phyloP scores from a whole-genome alignment of 2,329 filamentous ascomycete genomes.

The Botrytis sinoallii region DNA sequence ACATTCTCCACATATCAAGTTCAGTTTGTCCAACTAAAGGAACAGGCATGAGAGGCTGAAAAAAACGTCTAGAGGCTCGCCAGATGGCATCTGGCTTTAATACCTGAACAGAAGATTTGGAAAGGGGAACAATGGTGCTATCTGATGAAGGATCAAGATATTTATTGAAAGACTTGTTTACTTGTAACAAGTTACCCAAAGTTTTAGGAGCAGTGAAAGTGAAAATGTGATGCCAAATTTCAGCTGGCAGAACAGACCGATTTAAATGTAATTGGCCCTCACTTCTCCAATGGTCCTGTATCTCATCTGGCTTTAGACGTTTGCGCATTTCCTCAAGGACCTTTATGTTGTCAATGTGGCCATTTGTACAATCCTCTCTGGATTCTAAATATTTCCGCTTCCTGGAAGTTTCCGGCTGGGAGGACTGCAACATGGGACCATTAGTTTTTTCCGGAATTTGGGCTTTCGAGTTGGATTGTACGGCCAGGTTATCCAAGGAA shows the following conservation, averaged over 20 bases:
- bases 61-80: constrained; percentile 63
- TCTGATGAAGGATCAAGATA: constrained; percentile 52
- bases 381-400: constrained; percentile 32
- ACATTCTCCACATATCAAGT: constrained; percentile 72
- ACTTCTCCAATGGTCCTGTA: constrained; percentile 23
- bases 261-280: constrained; percentile 29
- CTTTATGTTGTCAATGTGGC: constrained; percentile 23
- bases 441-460: constrained; percentile 13
- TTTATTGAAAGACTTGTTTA: constrained; percentile 64
- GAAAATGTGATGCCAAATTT: constrained; percentile 70
- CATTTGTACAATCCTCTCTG: constrained; percentile 21
- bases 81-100: constrained; percentile 66
- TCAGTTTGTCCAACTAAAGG: constrained; percentile 65
- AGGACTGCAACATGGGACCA: constrained; percentile 1
- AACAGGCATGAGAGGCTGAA: constrained; percentile 64
- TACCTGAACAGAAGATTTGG: constrained; percentile 36
- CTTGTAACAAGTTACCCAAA: constrained; percentile 62
- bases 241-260: constrained; percentile 48
- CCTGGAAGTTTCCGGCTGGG: constrained; percentile 25
- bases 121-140: constrained; percentile 38
- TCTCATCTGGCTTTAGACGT: constrained; percentile 32
- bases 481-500: constrained; percentile 9
- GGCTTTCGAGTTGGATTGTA: constrained; percentile 17
- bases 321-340: constrained; percentile 27
- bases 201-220: constrained; percentile 60